Evolutionary conservation across 257 asterid species (phyloP), one percentile per base, ranked within the genome.

Genomic region (Solanum appendiculatum): DNA sequence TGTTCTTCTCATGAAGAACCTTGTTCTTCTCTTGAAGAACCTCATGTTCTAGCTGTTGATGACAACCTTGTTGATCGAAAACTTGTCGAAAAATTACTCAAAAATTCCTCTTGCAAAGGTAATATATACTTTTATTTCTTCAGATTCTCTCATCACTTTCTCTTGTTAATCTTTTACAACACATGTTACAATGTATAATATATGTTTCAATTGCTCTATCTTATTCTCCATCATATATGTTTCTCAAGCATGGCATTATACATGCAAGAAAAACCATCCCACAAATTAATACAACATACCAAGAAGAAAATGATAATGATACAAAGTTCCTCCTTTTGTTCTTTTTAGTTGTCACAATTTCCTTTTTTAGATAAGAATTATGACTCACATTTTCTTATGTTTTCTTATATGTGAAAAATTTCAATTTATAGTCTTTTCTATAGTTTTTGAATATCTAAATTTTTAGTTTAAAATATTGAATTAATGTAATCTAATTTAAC

Each of bases 51-150:
- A 63, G 97, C 95, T 23, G 95, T 94, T 37, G 97, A 94, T 89
- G 95, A 94, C 89, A 94, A 90, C 87, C 86, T 90, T 77, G 46
- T 93, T 44, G 97, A 94, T 84, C 92, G 97, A 31, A 93, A 86
- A 86, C 85, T 94, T 64, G 94, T 93, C 1, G 97, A 94, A 63
- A 94, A 85, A 83, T 85, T 94, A 87, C 94, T 94, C 90, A 90
- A 88, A 87, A 92, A 85, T 73, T 93, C 95, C 16, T 94, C 97
- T 90, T 94, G 94, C 92, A 92, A 63, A 93, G 97, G 97, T 94
- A 87, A 5, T 11, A 27, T 56, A 20, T 11, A 21, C 8, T 18
- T 10, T 37, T 83, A 7, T 16, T 84, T 78, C 77, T 85, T 37
- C 58, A 29, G n/a, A n/a, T n/a, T n/a, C n/a, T n/a, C n/a, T n/a